phyloP scores from a whole-genome alignment of 75 land plant genomes.

The Chamaecyparis obtusa region DNA sequence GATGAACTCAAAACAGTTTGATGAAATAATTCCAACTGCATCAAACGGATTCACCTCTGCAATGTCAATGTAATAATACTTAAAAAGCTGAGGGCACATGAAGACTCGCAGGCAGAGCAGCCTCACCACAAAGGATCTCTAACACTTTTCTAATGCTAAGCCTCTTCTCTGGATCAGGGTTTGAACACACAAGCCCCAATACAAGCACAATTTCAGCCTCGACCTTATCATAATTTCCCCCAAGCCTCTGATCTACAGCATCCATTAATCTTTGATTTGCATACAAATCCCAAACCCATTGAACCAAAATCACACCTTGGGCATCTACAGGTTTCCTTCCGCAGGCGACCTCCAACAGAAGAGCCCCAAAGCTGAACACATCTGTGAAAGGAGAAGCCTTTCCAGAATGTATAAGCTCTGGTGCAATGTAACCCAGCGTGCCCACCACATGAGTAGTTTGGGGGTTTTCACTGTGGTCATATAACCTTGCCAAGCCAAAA shows the following conservation, averaged over 20 bases:
- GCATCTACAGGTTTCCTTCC: slow-evolving; percentile 4
- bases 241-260: neutral
- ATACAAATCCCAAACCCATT: neutral
- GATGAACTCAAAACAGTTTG: too few relatives aligned
- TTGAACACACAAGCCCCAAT: neutral
- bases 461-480: slow-evolving; percentile 15
- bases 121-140: neutral
- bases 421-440: slow-evolving; percentile 25
- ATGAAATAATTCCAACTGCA: too few relatives aligned
- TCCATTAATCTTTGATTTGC: neutral
- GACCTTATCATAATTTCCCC: neutral
- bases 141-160: neutral
- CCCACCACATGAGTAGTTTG: neutral
- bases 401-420: neutral
- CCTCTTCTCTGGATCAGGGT: neutral
- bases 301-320: neutral
- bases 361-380: neutral
- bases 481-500: slow-evolving; percentile 31
- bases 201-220: neutral
- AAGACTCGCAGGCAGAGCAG: too few relatives aligned
- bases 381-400: neutral
- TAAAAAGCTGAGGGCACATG: too few relatives aligned
- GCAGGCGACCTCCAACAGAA: neutral
- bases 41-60: too few relatives aligned
- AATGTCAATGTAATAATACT: too few relatives aligned